Percentiles rank a stretch among this genome's conserved stretches.
Evolutionary conservation across 495 filamentous ascomycete species (phyloP).

Genomic region (Penicillium simplicissimum): DNA sequence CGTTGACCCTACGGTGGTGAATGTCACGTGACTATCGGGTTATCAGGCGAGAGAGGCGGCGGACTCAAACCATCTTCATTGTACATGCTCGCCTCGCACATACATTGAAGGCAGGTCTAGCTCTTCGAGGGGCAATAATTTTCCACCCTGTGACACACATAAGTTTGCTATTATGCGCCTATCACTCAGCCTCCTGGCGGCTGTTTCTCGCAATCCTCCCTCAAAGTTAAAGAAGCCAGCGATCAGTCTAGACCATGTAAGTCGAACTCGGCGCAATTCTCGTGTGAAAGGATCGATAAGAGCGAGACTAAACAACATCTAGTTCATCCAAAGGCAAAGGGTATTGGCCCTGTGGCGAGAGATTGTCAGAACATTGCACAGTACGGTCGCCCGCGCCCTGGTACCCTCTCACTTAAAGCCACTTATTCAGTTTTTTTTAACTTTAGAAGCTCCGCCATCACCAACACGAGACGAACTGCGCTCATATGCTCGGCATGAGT

Average conservation of each 20-base stretch:
- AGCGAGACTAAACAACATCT: neutral
- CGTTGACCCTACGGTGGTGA: too few species aligned
- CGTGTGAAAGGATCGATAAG: neutral
- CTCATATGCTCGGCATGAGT: conserved; percentile 72
- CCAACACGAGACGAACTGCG: conserved; percentile 64
- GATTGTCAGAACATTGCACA: conserved; percentile 40
- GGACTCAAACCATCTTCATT: conserved; percentile 12
- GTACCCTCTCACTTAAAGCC: neutral
- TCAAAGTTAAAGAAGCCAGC: conserved; percentile 43
- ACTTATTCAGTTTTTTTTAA: neutral
- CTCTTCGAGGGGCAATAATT: neutral
- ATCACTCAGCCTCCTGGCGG: conserved; percentile 32
- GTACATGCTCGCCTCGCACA: neutral
- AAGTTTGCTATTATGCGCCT: conserved; percentile 28
- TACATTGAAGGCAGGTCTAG: neutral
- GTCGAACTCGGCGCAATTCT: conserved; percentile 4
- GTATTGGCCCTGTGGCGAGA: conserved; percentile 44
- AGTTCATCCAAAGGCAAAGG: conserved; percentile 48
- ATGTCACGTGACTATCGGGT: neutral
- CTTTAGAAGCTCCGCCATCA: conserved; percentile 43
- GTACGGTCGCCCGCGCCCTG: conserved; percentile 17
- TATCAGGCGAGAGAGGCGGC: neutral
- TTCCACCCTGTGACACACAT: conserved; percentile 9
- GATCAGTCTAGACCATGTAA: conserved; percentile 45
- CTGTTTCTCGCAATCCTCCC: conserved; percentile 30